Percentiles rank a stretch among this genome's conserved stretches.
These are phyloP conservation scores for Coleophoma crateriformis DNA, from an alignment of 2,329 filamentous ascomycete genomes.

Conservation along the genomic window DNA sequence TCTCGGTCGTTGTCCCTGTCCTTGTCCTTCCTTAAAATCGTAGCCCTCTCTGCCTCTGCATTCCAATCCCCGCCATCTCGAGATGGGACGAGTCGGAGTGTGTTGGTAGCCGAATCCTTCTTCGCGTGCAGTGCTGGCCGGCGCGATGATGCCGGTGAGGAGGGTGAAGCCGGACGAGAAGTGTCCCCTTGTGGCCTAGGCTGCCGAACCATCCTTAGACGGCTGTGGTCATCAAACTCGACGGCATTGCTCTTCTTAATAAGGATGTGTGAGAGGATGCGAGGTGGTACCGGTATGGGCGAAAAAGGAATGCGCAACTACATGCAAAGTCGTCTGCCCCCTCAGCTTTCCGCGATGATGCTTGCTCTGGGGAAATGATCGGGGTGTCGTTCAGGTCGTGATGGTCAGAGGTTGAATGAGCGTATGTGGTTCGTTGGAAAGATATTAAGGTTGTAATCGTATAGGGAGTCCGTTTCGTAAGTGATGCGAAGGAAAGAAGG, in stretches of 20 bases:
- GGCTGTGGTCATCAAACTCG: neutral
- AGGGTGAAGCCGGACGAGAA: neutral
- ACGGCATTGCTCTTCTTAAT: neutral
- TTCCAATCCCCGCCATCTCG: neutral
- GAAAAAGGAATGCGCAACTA: neutral
- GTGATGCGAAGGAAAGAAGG: too few relatives aligned
- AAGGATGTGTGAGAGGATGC: neutral
- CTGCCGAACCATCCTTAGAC: neutral
- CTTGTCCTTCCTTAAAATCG: neutral
- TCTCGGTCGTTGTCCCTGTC: neutral
- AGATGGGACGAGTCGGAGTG: constrained; percentile 4
- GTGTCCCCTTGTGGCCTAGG: neutral
- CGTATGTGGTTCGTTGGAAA: neutral
- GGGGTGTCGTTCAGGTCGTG: neutral
- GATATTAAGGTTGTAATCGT: too few relatives aligned
- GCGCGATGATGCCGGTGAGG: neutral
- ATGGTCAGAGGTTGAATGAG: neutral
- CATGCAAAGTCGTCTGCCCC: too few relatives aligned
- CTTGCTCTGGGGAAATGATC: neutral
- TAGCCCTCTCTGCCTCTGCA: neutral
- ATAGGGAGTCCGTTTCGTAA: too few relatives aligned
- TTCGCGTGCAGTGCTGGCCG: constrained; percentile 1
- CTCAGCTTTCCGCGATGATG: neutral
- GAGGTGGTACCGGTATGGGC: neutral
- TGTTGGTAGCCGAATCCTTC: constrained; percentile 1